A percentile compares a stretch with the other conserved stretches of the same genome.
Conservation (phyloP, 176 grass and related monocot genomes). For the Oryza meyeriana region DNA sequence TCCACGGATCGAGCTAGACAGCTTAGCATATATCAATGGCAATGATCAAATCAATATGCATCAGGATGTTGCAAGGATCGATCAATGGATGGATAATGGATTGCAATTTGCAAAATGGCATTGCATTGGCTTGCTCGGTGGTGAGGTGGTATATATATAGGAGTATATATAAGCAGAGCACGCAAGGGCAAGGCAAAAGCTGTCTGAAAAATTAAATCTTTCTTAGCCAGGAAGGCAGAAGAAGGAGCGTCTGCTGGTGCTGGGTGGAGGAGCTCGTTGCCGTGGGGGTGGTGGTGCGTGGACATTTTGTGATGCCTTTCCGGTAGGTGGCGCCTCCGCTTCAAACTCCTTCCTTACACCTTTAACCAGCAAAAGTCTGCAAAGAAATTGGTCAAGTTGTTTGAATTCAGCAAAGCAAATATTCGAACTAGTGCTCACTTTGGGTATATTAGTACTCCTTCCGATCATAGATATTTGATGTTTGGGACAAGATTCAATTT, state of each 20-base stretch:
- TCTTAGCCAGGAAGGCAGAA: conserved; percentile 38
- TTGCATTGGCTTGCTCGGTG: neutral
- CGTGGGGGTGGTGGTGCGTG: no score
- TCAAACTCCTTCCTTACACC: neutral
- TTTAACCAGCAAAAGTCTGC: neutral
- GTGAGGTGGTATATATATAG: conserved; percentile 20
- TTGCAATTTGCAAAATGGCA: neutral
- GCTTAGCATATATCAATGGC: neutral
- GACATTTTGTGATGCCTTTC: neutral
- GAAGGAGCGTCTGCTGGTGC: neutral
- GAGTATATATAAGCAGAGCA: neutral
- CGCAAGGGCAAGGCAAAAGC: neutral
- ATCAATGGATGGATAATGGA: neutral
- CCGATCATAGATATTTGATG: no score
- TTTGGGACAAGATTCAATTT: no score
- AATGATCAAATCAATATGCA: neutral
- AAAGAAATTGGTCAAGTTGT: neutral
- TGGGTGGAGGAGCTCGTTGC: no score
- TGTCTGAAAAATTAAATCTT: neutral
- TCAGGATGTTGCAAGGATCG: neutral
- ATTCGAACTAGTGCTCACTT: neutral
- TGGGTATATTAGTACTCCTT: neutral
- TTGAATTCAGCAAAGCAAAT: neutral
- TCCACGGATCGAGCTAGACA: no score
- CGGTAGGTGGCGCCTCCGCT: neutral